phyloP scores from a whole-genome alignment of 176 grass and related monocot species.

The Aegilops longissima region DNA sequence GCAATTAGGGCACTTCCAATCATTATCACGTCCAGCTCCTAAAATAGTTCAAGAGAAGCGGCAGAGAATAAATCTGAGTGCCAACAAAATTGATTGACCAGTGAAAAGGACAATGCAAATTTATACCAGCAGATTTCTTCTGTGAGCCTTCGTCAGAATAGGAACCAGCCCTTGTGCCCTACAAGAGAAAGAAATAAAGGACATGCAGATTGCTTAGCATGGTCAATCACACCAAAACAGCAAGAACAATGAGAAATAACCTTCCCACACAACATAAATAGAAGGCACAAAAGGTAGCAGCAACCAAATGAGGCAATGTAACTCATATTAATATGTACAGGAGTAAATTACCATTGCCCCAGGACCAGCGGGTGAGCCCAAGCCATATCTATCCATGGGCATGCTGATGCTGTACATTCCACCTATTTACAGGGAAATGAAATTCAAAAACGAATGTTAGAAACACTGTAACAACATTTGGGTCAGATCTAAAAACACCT shows the following conservation, averaged over 20 bases:
- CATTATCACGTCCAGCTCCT: conserved; percentile 85
- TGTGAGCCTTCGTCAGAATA: conserved; percentile 82
- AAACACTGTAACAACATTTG: neutral
- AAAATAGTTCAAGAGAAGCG: conserved; percentile 3
- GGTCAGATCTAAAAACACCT: neutral
- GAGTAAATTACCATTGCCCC: conserved; percentile 52
- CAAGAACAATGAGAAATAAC: neutral
- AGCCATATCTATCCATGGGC: conserved; percentile 69
- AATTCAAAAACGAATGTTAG: neutral
- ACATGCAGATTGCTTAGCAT: neutral
- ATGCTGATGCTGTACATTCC: conserved; percentile 79
- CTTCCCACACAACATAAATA: neutral
- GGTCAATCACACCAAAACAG: conserved; percentile 6
- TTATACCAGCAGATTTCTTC: conserved; percentile 73
- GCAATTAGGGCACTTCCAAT: conserved; percentile 89
- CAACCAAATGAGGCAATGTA: neutral
- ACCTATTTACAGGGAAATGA: conserved; percentile 47
- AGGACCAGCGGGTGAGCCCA: conserved; percentile 50
- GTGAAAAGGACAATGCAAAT: neutral
- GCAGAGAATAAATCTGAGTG: neutral
- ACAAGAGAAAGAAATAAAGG: conserved; percentile 25
- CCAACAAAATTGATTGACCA: neutral
- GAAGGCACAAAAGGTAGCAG: neutral
- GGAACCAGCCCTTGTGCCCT: conserved; percentile 61
- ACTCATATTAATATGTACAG: neutral